phyloP scores from a whole-genome alignment of 768 basidiomycete genomes.

The Leccinum incarnatum region DNA sequence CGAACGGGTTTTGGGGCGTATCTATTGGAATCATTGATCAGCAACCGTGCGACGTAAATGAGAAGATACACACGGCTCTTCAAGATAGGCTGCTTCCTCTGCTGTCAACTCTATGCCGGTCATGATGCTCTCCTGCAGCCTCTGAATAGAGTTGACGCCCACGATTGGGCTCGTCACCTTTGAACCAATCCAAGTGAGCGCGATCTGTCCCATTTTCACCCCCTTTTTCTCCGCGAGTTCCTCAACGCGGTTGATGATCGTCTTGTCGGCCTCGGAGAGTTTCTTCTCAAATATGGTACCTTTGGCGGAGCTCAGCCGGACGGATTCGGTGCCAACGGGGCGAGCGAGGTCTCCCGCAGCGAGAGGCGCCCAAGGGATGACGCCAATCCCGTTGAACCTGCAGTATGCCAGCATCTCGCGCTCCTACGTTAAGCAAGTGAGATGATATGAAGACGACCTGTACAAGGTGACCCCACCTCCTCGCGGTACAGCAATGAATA shows the following conservation, averaged over 20 bases:
- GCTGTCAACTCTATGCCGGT: slow-evolving; percentile 22
- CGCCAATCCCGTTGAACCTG: slow-evolving; percentile 46
- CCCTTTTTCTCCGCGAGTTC: slow-evolving; percentile 40
- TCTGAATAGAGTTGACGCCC: slow-evolving; percentile 35
- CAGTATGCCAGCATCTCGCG: slow-evolving; percentile 46
- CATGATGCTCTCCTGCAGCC: slow-evolving; percentile 32
- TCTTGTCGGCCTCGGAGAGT: slow-evolving; percentile 29
- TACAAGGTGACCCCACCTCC: slow-evolving; percentile 36
- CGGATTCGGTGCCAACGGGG: slow-evolving; percentile 30
- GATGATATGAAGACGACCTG: not conserved
- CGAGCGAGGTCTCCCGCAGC: slow-evolving; percentile 37
- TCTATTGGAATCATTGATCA: slow-evolving; percentile 2
- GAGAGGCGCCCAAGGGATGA: slow-evolving; percentile 52
- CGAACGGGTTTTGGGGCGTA: slow-evolving; percentile 22
- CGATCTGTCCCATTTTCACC: slow-evolving; percentile 45
- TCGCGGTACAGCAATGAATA: slow-evolving; percentile 53
- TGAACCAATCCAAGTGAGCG: slow-evolving; percentile 40
- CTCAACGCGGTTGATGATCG: slow-evolving; percentile 41
- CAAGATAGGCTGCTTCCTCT: slow-evolving; percentile 29
- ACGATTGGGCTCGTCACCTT: slow-evolving; percentile 47
- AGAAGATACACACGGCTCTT: slow-evolving; percentile 22
- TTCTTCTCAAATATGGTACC: slow-evolving; percentile 32
- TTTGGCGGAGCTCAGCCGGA: slow-evolving; percentile 19
- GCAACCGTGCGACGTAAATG: not conserved
- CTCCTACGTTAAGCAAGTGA: slow-evolving; percentile 31